Percentiles rank a stretch among this genome's conserved stretches.
Evolutionary conservation across 2,329 filamentous ascomycete genomes (phyloP).

Genomic region (Fusarium miscanthi): DNA sequence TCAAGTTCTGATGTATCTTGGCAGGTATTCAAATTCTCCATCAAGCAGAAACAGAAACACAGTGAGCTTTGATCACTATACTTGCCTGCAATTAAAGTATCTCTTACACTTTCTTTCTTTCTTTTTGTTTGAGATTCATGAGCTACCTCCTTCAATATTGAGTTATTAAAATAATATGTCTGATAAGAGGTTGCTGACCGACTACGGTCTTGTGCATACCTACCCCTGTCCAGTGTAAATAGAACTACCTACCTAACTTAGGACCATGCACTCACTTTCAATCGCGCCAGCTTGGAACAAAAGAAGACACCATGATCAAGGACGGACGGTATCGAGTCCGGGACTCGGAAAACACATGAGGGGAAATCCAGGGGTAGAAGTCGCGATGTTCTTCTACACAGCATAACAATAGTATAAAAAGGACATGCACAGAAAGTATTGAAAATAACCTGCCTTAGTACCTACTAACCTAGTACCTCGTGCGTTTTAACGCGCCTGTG

Average conservation of each 20-base stretch:
- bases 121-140: too few relatives aligned
- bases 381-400: background rate
- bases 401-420: background rate
- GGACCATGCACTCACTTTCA: constrained; percentile 19
- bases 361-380: background rate
- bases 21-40: background rate
- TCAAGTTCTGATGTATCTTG: background rate
- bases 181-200: constrained; percentile 1
- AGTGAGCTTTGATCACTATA: too few relatives aligned
- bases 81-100: background rate
- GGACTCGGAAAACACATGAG: background rate
- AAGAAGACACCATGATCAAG: background rate
- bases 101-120: background rate
- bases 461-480: background rate
- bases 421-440: background rate
- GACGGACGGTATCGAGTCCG: background rate
- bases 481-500: background rate
- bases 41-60: background rate
- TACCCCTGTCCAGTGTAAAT: constrained; percentile 10
- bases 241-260: constrained; percentile 15
- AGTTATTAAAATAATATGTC: background rate
- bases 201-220: background rate
- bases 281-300: constrained; percentile 11
- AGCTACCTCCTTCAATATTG: background rate
- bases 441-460: background rate